A percentile compares a stretch with the other conserved stretches of the same genome.
phyloP scores from a whole-genome alignment of 2,329 filamentous ascomycete genomes.

The Stagonosporopsis chrysanthemi region DNA sequence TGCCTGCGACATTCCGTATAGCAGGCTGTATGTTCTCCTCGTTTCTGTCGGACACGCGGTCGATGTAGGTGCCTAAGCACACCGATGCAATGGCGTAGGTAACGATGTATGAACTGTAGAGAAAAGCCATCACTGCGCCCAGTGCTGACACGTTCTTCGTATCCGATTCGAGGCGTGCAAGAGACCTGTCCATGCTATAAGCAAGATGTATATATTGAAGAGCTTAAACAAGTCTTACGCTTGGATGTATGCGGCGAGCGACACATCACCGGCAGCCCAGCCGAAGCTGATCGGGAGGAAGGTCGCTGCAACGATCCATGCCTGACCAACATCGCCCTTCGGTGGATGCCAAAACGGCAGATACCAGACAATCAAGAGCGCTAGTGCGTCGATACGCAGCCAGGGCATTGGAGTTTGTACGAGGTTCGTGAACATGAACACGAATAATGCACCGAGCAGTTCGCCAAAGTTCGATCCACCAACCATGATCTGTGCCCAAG shows the following conservation, averaged over 20 bases:
- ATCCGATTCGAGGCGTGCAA: constrained; percentile 55
- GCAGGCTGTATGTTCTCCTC: constrained; percentile 51
- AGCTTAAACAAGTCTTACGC: constrained; percentile 30
- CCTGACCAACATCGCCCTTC: constrained; percentile 51
- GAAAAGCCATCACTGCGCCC: constrained; percentile 61
- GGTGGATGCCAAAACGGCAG: constrained; percentile 57
- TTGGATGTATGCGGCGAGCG: constrained; percentile 61
- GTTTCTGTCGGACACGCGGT: constrained; percentile 50
- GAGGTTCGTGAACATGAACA: constrained; percentile 59
- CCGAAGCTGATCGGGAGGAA: constrained; percentile 57
- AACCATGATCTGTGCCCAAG: constrained; percentile 60
- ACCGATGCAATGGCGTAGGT: constrained; percentile 56
- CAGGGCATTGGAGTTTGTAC: constrained; percentile 60
- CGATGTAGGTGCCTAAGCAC: constrained; percentile 57
- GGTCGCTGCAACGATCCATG: constrained; percentile 57
- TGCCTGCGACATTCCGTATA: constrained; percentile 55
- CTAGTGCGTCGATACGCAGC: constrained; percentile 58
- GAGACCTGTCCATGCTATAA: constrained; percentile 31
- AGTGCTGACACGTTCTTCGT: constrained; percentile 58
- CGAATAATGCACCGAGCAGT: constrained; percentile 57
- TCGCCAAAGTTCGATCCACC: constrained; percentile 61
- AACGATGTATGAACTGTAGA: constrained; percentile 60
- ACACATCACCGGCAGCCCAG: constrained; percentile 62
- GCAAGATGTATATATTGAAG: not conserved
- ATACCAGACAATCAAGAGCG: constrained; percentile 59